Evolutionary conservation across 768 basidiomycete species (phyloP).

Genomic region (Tulasnella sp.): DNA sequence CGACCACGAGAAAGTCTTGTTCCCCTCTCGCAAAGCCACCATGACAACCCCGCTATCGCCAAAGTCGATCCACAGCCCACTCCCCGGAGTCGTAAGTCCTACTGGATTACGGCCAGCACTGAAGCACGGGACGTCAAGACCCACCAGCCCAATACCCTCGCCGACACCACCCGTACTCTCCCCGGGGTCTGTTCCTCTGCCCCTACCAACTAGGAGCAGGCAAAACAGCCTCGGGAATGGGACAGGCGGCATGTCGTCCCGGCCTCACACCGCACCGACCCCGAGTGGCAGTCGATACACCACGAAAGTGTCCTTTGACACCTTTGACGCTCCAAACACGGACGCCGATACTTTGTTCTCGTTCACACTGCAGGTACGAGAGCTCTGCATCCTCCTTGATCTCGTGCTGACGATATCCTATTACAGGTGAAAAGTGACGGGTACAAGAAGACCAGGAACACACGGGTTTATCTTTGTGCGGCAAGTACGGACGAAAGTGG

Average conservation of each 20-base stretch:
- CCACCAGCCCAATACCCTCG: slow-evolving; percentile 19
- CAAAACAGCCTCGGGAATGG: background rate
- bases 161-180: slow-evolving; percentile 4
- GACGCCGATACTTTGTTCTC: slow-evolving; percentile 69
- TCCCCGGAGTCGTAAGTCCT: background rate
- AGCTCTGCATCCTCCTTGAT: background rate
- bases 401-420: background rate
- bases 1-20: background rate
- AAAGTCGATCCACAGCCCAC: background rate
- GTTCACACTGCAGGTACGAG: slow-evolving; percentile 59
- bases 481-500: slow-evolving; percentile 87
- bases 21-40: background rate
- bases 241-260: background rate
- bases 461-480: slow-evolving; percentile 86
- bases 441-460: slow-evolving; percentile 67
- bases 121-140: slow-evolving; percentile 37
- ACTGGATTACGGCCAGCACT: slow-evolving; percentile 49
- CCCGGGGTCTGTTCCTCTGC: slow-evolving; percentile 12
- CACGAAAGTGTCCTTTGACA: slow-evolving; percentile 80
- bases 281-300: slow-evolving; percentile 36
- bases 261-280: background rate
- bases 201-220: background rate
- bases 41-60: background rate
- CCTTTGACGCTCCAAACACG: slow-evolving; percentile 68
- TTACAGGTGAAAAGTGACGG: slow-evolving; percentile 68